Base-by-base conservation (phyloP, 163 green algal genomes). In the Scenedesmus sp. region DNA sequence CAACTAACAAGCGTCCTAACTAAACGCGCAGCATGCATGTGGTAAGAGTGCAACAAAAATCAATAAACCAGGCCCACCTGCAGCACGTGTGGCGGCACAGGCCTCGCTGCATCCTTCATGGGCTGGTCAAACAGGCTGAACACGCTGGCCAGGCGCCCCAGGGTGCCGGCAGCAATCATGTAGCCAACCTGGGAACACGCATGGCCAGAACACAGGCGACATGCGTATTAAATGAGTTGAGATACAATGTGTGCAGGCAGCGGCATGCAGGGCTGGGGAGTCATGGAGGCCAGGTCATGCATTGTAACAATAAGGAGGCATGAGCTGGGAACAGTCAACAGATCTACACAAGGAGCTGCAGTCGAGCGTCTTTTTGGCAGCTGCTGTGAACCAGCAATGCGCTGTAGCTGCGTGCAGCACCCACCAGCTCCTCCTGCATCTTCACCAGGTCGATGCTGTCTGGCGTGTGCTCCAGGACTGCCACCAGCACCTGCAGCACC, bases 111-210 rank as follows among this genome's bases (percentile, higher is more conserved):
- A 13, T 88, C 79, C 67, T 86, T 56, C 12, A 76, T 52, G 1
- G 88, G 90, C 76, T 90, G 92, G 87, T 96, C 93, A 92, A 94
- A 95, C 73, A 96, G 88, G 20, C 90, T 92, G 90, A 96, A 96
- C 20, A 92, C 88, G 83, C 94, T 87, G 55, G 86, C 83, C 23
- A 95, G 6, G 15, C 93, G 92, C 60, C 94, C 91, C 60, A 96
- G 81, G n/a, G 95, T 84, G 62, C 95, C 95, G 64, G 87, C 88
- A 13, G 94, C 94, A 34, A 96, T 52, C 23, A 93, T 92, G 86
- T 94, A 96, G 16, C 90, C 91, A 15, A 94, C 91, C 23, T 91
- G 84, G 62, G 74, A 46, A 6, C 2, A 70, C 34, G 82, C 2
- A 55, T 54, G 18, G 23, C 70, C 20, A 34, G 4, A 23, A 13